These are phyloP conservation scores for Yarrowia sp. DNA, from an alignment of 805 yeast genomes.

Conservation along the genomic window DNA sequence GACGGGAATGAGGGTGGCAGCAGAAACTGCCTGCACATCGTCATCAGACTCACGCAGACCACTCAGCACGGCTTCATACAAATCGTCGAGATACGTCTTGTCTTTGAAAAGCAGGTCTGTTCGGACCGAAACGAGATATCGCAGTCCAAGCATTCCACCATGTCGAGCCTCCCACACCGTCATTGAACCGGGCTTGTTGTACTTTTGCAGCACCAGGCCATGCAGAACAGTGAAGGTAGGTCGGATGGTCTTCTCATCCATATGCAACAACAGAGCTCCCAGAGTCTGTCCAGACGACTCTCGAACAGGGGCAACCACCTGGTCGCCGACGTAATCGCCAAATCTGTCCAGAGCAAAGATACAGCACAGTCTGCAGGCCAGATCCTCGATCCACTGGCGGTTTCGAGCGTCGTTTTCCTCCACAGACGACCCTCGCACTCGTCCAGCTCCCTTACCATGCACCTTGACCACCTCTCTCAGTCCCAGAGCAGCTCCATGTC, in stretches of 20 bases:
- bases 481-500: slow-evolving; percentile 96
- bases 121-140: slow-evolving; percentile 88
- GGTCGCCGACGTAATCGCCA: slow-evolving; percentile 96
- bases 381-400: slow-evolving; percentile 72
- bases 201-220: slow-evolving; percentile 62
- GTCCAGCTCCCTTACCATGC: slow-evolving; percentile 85
- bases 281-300: slow-evolving; percentile 95
- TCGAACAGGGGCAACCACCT: slow-evolving; percentile 96
- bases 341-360: slow-evolving; percentile 90
- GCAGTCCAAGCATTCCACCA: slow-evolving; percentile 92
- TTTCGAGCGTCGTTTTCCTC: slow-evolving; percentile 67
- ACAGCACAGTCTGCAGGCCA: slow-evolving; percentile 79
- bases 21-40: slow-evolving; percentile 96
- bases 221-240: slow-evolving; percentile 65
- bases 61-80: slow-evolving; percentile 80
- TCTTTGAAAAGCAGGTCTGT: slow-evolving; percentile 68
- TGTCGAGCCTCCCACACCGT: slow-evolving; percentile 97
- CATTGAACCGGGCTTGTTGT: slow-evolving; percentile 44
- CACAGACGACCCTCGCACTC: slow-evolving; percentile 60
- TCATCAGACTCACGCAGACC: slow-evolving; percentile 81
- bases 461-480: slow-evolving; percentile 77
- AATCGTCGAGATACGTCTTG: slow-evolving; percentile 58
- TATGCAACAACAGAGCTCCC: slow-evolving; percentile 81
- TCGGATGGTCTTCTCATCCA: slow-evolving; percentile 57
- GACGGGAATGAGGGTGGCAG: slow-evolving; percentile 87